Percentiles rank a stretch among this genome's conserved stretches.
phyloP scores from a whole-genome alignment of 2,329 filamentous ascomycete genomes.

The Sporothrix curviconia region DNA sequence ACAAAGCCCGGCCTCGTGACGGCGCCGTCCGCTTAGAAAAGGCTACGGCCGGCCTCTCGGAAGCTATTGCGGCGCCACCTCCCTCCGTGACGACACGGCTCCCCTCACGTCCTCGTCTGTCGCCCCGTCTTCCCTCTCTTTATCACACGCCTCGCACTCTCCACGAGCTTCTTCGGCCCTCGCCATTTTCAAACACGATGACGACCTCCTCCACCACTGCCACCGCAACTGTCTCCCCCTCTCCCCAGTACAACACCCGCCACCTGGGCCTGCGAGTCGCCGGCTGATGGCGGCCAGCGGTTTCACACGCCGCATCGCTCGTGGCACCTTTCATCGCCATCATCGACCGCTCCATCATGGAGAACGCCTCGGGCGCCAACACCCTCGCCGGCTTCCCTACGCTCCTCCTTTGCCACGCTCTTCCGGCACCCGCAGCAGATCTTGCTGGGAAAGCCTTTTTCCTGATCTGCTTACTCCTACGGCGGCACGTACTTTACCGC shows the following conservation, averaged over 20 bases:
- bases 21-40: too few relatives aligned
- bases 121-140: too few relatives aligned
- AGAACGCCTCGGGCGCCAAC: constrained; percentile 67
- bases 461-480: constrained; percentile 70
- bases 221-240: background rate
- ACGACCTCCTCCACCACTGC: too few relatives aligned
- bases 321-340: constrained; percentile 81
- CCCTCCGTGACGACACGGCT: too few relatives aligned
- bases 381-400: constrained; percentile 54
- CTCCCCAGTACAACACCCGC: constrained; percentile 18
- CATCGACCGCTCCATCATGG: constrained; percentile 82
- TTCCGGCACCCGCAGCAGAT: constrained; percentile 54
- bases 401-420: constrained; percentile 49
- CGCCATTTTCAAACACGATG: too few relatives aligned
- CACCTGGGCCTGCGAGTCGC: constrained; percentile 30
- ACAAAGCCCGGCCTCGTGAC: too few relatives aligned
- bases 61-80: too few relatives aligned
- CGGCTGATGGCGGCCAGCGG: constrained; percentile 42
- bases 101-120: too few relatives aligned
- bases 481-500: constrained; percentile 84
- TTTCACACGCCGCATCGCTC: constrained; percentile 61
- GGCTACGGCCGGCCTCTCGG: too few relatives aligned
- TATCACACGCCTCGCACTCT: too few relatives aligned
- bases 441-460: constrained; percentile 59
- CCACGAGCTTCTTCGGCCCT: too few relatives aligned